These are phyloP conservation scores for Kodamaea suecica DNA, from an alignment of 1,139 yeast genomes.

Conservation along the genomic window DNA sequence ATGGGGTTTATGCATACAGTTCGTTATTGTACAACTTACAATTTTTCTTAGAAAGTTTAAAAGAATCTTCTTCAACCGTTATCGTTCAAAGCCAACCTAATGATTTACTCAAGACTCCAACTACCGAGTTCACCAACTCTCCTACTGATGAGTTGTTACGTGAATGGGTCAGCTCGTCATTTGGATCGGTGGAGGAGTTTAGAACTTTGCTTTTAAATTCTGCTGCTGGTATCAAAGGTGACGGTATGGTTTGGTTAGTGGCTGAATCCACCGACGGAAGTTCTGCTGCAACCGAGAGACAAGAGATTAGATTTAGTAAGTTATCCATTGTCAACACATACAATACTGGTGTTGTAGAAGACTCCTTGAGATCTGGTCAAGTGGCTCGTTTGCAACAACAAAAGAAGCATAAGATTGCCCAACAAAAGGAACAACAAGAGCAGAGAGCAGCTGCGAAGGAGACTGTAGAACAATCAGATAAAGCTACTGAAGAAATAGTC, in stretches of 20 bases:
- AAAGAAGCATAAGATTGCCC: slow-evolving; percentile 24
- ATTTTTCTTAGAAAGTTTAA: slow-evolving; percentile 57
- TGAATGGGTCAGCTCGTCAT: slow-evolving; percentile 50
- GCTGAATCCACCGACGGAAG: slow-evolving; percentile 49
- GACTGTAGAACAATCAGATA: slow-evolving; percentile 12
- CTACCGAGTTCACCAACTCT: slow-evolving; percentile 27
- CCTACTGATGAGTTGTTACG: slow-evolving; percentile 39
- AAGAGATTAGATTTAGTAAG: slow-evolving; percentile 33
- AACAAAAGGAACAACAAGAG: slow-evolving; percentile 19
- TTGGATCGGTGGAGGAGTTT: slow-evolving; percentile 69
- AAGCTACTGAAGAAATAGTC: slow-evolving; percentile 5
- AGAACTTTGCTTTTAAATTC: slow-evolving; percentile 60
- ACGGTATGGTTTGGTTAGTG: slow-evolving; percentile 74
- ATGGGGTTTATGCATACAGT: slow-evolving; percentile 53
- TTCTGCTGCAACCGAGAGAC: slow-evolving; percentile 24
- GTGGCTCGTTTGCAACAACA: slow-evolving; percentile 36
- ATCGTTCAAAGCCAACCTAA: slow-evolving; percentile 22
- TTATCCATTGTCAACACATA: slow-evolving; percentile 73
- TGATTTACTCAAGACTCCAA: slow-evolving; percentile 46
- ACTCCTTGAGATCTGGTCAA: slow-evolving; percentile 52
- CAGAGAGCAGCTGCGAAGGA: no score
- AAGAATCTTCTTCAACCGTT: slow-evolving; percentile 18
- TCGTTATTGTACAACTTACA: slow-evolving; percentile 57
- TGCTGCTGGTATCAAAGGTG: slow-evolving; percentile 64
- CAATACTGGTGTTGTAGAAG: slow-evolving; percentile 67